phyloP scores from a whole-genome alignment of 768 basidiomycete species.

The Leccinellum luteum region DNA sequence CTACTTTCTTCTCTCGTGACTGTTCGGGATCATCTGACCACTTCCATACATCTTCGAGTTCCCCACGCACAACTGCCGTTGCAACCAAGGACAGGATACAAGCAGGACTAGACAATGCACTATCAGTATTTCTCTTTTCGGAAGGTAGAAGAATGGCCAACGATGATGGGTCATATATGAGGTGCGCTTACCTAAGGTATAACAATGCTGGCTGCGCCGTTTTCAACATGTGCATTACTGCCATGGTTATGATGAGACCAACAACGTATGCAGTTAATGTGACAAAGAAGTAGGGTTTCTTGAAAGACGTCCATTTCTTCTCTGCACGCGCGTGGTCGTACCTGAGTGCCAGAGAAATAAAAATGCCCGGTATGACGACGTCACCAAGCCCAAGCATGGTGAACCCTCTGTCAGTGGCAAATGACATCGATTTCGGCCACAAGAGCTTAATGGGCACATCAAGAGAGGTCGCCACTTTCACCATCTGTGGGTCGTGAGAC shows the following conservation, averaged over 20 bases:
- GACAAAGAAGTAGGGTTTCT: constrained; percentile 75
- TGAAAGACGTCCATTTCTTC: constrained; percentile 38
- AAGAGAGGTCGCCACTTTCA: constrained; percentile 84
- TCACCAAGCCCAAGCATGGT: constrained; percentile 94
- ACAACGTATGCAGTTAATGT: constrained; percentile 67
- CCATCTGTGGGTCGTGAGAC: constrained; percentile 58
- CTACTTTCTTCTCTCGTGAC: constrained; percentile 18
- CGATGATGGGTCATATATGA: not conserved
- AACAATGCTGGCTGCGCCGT: constrained; percentile 89
- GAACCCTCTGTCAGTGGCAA: constrained; percentile 55
- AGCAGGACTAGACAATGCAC: constrained; percentile 51
- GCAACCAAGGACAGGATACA: constrained; percentile 69
- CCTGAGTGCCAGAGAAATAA: constrained; percentile 83
- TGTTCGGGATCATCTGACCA: constrained; percentile 60
- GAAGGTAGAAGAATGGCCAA: not conserved
- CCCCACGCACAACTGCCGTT: constrained; percentile 61
- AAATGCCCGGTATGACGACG: constrained; percentile 64
- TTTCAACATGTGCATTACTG: constrained; percentile 75
- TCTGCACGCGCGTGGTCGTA: constrained; percentile 64
- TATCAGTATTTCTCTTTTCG: constrained; percentile 1
- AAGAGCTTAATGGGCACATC: constrained; percentile 94
- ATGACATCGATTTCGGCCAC: constrained; percentile 67
- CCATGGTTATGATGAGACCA: constrained; percentile 76
- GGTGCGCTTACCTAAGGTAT: constrained; percentile 72
- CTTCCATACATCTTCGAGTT: constrained; percentile 64